phyloP scores from a whole-genome alignment of 2,329 filamentous ascomycete species.

The Colletotrichum australisinense region DNA sequence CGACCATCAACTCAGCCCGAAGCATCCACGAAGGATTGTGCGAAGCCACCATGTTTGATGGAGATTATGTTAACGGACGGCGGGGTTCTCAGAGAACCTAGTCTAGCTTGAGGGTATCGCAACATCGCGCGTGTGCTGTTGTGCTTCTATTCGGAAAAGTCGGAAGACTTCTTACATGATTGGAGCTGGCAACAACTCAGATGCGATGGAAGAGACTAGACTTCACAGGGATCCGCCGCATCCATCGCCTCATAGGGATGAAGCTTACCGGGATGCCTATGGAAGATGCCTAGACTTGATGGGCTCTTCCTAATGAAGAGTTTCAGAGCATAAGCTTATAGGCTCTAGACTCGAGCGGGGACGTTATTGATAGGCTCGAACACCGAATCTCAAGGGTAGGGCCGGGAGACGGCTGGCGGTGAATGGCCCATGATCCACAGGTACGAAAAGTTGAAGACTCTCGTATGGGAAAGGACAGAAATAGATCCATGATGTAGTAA shows the following conservation, averaged over 20 bases:
- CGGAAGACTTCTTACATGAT: not conserved
- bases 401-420: not conserved
- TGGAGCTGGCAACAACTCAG: not conserved
- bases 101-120: not conserved
- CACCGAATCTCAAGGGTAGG: not conserved
- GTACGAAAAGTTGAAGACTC: not conserved
- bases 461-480: not conserved
- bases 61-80: not conserved
- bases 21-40: not conserved
- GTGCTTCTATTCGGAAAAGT: not conserved
- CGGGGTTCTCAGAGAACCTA: not conserved
- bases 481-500: not conserved
- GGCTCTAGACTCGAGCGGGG: not conserved
- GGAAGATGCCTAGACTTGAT: not conserved
- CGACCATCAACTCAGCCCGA: not conserved
- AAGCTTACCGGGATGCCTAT: not conserved
- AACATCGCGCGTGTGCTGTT: not conserved
- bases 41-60: not conserved
- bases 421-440: not conserved
- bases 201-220: not conserved
- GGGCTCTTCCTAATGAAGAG: not conserved
- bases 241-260: slow-evolving; percentile 5
- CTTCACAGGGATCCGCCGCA: not conserved
- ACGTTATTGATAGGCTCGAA: not conserved
- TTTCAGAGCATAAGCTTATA: not conserved